Conservation (phyloP, 805 yeast genomes). For the Soucietia sequanensis region DNA sequence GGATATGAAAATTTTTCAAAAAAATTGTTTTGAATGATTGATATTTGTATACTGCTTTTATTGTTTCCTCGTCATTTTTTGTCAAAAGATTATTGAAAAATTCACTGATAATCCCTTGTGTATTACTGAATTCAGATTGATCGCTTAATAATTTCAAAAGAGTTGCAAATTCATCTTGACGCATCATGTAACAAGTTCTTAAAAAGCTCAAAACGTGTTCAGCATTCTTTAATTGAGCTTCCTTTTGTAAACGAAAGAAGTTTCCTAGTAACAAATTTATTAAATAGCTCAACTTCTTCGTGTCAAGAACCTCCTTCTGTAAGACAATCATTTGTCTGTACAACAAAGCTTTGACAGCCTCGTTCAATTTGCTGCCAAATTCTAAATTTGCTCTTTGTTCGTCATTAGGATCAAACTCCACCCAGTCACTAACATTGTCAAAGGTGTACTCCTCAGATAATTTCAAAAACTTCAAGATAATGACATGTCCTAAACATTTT, state of each 20-base stretch:
- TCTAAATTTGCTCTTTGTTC: constrained; percentile 7
- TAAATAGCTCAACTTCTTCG: constrained; percentile 31
- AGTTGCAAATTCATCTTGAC: constrained; percentile 21
- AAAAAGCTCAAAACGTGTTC: constrained; percentile 35
- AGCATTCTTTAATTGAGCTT: constrained; percentile 14
- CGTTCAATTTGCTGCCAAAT: constrained; percentile 12
- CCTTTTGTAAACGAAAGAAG: constrained; percentile 16
- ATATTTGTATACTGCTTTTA: constrained; percentile 22
- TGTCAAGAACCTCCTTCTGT: constrained; percentile 28
- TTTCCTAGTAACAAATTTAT: constrained; percentile 32
- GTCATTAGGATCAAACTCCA: constrained; percentile 4
- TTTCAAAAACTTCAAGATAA: constrained; percentile 25
- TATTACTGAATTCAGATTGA: constrained; percentile 13
- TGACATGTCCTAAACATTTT: constrained; percentile 24
- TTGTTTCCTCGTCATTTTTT: constrained; percentile 39
- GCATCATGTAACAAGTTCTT: constrained; percentile 32
- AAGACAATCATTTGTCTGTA: constrained; percentile 34
- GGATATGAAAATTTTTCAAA: constrained; percentile 19
- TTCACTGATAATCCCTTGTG: constrained; percentile 19
- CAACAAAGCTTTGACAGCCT: constrained; percentile 25
- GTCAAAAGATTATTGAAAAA: constrained; percentile 29
- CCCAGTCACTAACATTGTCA: constrained; percentile 1
- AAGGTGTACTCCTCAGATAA: constrained; percentile 13
- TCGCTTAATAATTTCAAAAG: constrained; percentile 14
- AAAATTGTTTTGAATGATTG: constrained; percentile 29